A percentile compares a stretch with the other conserved stretches of the same genome.
Evolutionary conservation across 2,329 filamentous ascomycete species (phyloP).

Genomic region (Elsinoe necatrix): DNA sequence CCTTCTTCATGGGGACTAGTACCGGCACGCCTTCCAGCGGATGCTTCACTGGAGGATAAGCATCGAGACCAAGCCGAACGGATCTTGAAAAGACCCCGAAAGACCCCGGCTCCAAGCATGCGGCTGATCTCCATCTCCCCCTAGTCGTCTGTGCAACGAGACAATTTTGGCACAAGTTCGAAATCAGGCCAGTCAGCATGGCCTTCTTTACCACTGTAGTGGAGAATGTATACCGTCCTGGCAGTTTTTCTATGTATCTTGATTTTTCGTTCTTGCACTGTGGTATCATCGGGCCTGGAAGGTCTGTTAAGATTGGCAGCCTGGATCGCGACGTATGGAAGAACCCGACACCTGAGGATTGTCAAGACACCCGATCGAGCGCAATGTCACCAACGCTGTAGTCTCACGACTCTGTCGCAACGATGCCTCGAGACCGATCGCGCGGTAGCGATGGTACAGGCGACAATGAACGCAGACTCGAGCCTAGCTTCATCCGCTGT

Average conservation of each 20-base stretch:
- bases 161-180: not conserved
- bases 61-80: not conserved
- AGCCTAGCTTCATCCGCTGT: slow-evolving; percentile 35
- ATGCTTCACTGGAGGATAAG: not conserved
- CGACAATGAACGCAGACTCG: slow-evolving; percentile 25
- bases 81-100: not conserved
- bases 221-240: not conserved
- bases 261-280: too few species aligned
- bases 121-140: not conserved
- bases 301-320: too few species aligned
- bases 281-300: too few species aligned
- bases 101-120: not conserved
- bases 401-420: not conserved
- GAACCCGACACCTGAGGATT: not conserved
- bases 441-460: slow-evolving; percentile 29
- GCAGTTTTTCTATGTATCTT: not conserved
- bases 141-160: not conserved
- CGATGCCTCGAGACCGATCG: slow-evolving; percentile 11
- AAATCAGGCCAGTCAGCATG: slow-evolving; percentile 1
- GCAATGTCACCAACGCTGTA: not conserved
- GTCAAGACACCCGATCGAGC: not conserved
- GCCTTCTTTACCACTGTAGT: not conserved
- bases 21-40: slow-evolving; percentile 12
- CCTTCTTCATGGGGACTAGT: slow-evolving; percentile 4
- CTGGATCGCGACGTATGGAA: too few species aligned